A percentile compares a stretch with the other conserved stretches of the same genome.
phyloP scores from a whole-genome alignment of 495 filamentous ascomycete genomes.

The Xylaria longipes region DNA sequence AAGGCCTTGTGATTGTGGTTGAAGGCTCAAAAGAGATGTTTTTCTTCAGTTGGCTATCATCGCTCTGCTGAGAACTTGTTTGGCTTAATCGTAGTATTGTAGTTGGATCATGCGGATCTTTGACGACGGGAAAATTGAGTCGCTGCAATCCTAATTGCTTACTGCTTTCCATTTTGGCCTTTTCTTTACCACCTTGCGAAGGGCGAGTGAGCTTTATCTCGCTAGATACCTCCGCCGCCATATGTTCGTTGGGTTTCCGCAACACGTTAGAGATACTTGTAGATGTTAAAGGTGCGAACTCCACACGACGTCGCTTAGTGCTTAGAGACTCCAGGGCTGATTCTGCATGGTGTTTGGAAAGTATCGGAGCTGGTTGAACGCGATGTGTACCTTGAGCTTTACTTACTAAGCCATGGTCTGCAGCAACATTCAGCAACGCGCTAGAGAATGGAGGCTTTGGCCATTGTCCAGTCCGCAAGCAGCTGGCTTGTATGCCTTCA shows the following conservation, averaged over 20 bases:
- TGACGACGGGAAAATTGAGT: slow-evolving; percentile 77
- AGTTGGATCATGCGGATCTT: slow-evolving; percentile 72
- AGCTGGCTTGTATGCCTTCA: slow-evolving; percentile 35
- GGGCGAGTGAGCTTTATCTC: slow-evolving; percentile 5
- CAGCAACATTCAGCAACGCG: slow-evolving; percentile 32
- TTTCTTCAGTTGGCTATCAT: slow-evolving; percentile 45
- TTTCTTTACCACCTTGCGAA: slow-evolving; percentile 34
- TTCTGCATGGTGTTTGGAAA: slow-evolving; percentile 29
- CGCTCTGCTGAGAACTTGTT: slow-evolving; percentile 52
- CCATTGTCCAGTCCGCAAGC: slow-evolving; percentile 30
- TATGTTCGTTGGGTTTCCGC: slow-evolving; percentile 10
- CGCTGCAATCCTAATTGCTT: slow-evolving; percentile 42
- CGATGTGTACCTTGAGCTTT: slow-evolving; percentile 28
- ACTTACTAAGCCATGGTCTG: slow-evolving; percentile 47
- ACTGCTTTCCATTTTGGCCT: slow-evolving; percentile 25
- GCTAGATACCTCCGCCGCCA: not conserved
- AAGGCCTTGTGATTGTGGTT: slow-evolving; percentile 13
- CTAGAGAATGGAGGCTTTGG: slow-evolving; percentile 30
- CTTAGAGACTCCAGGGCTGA: slow-evolving; percentile 22
- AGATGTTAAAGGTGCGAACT: slow-evolving; percentile 19
- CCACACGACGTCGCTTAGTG: slow-evolving; percentile 36
- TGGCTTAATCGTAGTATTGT: slow-evolving; percentile 75
- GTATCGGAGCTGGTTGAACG: slow-evolving; percentile 6
- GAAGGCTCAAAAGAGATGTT: slow-evolving; percentile 46
- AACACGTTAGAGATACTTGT: not conserved